Conservation (phyloP, 169 alveolate species). For the Besnoitia besnoiti region DNA sequence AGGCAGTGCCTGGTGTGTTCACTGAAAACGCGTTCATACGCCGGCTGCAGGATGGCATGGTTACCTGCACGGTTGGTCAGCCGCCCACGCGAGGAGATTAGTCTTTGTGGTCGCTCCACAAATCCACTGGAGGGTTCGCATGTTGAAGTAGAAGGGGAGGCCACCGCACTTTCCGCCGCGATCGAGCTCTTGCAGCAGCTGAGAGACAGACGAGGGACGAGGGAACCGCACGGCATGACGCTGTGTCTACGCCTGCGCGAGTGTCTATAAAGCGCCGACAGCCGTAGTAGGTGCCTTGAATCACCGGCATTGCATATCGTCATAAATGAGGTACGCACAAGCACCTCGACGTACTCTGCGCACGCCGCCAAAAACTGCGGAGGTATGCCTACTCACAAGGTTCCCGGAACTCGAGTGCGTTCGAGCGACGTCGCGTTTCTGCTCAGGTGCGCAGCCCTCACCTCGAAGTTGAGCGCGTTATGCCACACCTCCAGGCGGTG, state of each 20-base stretch:
- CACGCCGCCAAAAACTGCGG: not conserved
- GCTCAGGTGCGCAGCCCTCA: not conserved
- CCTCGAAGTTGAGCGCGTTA: slow-evolving; percentile 36
- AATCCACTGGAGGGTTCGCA: slow-evolving; percentile 76
- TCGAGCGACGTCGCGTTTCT: not conserved
- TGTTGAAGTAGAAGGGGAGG: slow-evolving; percentile 83
- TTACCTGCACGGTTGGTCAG: slow-evolving; percentile 72
- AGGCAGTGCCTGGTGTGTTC: no score
- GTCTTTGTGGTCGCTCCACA: slow-evolving; percentile 84
- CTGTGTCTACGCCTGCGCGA: no score
- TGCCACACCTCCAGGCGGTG: slow-evolving; percentile 70
- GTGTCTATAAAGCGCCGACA: no score
- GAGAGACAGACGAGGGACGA: not conserved
- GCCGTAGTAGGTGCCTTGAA: no score
- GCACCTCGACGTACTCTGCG: not conserved
- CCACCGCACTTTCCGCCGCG: slow-evolving; percentile 80
- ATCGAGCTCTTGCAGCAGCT: slow-evolving; percentile 79
- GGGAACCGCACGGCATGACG: not conserved
- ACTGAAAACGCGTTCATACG: no score
- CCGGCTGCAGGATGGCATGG: not conserved
- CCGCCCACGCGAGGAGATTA: slow-evolving; percentile 80
- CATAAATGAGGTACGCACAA: no score
- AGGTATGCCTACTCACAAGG: not conserved
- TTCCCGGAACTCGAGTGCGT: not conserved
- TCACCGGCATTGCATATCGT: no score